These are phyloP conservation scores for Thraustochytrium sp. DNA, from an alignment of 352 stramenopile genomes.

Conservation along the genomic window DNA sequence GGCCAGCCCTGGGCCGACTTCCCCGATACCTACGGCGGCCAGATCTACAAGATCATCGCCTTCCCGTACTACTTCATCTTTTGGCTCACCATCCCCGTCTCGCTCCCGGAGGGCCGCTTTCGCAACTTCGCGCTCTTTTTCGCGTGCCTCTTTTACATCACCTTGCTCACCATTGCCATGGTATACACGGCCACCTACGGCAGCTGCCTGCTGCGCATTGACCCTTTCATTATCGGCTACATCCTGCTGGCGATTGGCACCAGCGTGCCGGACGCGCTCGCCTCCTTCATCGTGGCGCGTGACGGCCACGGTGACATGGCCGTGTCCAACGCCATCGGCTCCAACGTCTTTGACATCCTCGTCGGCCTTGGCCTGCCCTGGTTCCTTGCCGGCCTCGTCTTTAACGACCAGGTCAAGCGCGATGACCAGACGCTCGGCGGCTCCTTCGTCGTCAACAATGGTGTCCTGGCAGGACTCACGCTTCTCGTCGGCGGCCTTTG, in stretches of 20 bases:
- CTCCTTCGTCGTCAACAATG: constrained; percentile 23
- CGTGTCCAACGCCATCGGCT: constrained; percentile 65
- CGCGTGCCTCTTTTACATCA: constrained; percentile 52
- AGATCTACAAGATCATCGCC: background rate
- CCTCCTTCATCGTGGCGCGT: constrained; percentile 52
- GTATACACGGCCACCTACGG: constrained; percentile 46
- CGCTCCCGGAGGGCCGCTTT: background rate
- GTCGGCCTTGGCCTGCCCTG: constrained; percentile 68
- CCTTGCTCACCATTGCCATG: constrained; percentile 52
- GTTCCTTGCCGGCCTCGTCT: constrained; percentile 52
- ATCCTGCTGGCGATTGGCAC: constrained; percentile 55
- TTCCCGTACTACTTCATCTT: constrained; percentile 37
- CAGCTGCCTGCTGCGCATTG: constrained; percentile 47
- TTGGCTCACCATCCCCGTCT: background rate
- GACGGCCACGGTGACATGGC: constrained; percentile 63
- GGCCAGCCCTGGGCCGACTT: background rate
- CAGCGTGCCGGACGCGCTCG: constrained; percentile 53
- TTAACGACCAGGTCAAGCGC: background rate
- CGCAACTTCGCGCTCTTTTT: constrained; percentile 48
- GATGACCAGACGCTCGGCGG: background rate
- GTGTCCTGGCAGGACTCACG: background rate
- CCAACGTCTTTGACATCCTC: constrained; percentile 71
- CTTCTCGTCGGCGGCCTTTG: background rate
- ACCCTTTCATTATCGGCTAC: constrained; percentile 51
- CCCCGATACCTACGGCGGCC: background rate